A percentile compares a stretch with the other conserved stretches of the same genome.
phyloP scores from a whole-genome alignment of 2,329 filamentous ascomycete genomes.

The Penicillium polonicum region DNA sequence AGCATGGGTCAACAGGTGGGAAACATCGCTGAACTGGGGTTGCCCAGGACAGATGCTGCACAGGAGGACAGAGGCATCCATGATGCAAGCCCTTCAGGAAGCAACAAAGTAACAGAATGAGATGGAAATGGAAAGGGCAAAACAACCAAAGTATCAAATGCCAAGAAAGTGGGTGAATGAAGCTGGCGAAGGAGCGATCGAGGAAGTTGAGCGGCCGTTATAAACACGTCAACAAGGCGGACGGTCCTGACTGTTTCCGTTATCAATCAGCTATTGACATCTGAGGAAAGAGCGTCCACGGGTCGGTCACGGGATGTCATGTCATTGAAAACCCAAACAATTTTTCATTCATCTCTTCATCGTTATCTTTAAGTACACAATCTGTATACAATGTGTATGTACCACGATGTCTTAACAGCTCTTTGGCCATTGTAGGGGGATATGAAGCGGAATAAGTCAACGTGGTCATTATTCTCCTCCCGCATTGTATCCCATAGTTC shows the following conservation, averaged over 20 bases:
- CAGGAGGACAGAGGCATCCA: constrained; percentile 62
- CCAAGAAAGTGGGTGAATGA: constrained; percentile 1
- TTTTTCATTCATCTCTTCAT: not conserved
- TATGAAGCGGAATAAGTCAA: constrained; percentile 45
- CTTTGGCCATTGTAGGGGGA: constrained; percentile 37
- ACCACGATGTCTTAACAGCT: constrained; percentile 43
- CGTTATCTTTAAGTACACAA: constrained; percentile 8
- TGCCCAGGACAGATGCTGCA: constrained; percentile 82
- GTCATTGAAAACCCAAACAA: not conserved
- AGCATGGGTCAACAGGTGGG: constrained; percentile 88
- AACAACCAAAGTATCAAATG: constrained; percentile 19
- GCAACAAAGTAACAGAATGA: constrained; percentile 3
- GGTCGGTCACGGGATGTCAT: not conserved
- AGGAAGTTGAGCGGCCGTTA: not conserved
- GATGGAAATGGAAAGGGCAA: constrained; percentile 26
- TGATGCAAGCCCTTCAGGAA: constrained; percentile 11
- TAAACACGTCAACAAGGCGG: not conserved
- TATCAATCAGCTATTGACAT: not conserved
- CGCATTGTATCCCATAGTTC: constrained; percentile 68
- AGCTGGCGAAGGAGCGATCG: constrained; percentile 25
- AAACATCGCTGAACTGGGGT: constrained; percentile 82
- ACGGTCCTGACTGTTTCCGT: not conserved
- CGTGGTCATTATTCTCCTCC: constrained; percentile 57
- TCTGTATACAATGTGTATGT: constrained; percentile 33
- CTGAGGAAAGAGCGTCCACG: not conserved